A percentile compares a stretch with the other conserved stretches of the same genome.
Conservation (phyloP, 2,329 filamentous ascomycete genomes). For the Fusarium foetens region DNA sequence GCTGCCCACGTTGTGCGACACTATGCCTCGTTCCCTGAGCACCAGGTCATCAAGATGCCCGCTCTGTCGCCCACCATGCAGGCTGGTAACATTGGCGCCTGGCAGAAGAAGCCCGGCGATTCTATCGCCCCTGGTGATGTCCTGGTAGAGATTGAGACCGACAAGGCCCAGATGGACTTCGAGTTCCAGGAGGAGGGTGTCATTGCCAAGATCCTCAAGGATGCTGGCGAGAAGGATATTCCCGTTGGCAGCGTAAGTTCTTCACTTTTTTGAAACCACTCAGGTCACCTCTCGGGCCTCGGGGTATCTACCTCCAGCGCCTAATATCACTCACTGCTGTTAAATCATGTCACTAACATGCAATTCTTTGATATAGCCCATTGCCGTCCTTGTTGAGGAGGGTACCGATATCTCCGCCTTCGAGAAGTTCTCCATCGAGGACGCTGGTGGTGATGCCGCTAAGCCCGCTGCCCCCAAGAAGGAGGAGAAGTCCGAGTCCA, state of each 20-base stretch:
- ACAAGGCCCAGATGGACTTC: constrained; percentile 99
- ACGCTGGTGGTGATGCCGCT: constrained; percentile 82
- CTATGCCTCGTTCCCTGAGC: constrained; percentile 88
- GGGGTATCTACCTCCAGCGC: constrained; percentile 28
- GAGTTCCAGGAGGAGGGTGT: constrained; percentile 99
- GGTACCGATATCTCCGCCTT: constrained; percentile 88
- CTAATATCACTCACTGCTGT: neutral
- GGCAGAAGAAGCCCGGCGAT: constrained; percentile 98
- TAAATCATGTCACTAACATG: constrained; percentile 17
- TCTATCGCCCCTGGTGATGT: constrained; percentile 90
- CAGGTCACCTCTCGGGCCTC: constrained; percentile 22
- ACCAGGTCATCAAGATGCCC: constrained; percentile 97
- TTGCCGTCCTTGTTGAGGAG: constrained; percentile 94
- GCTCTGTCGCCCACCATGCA: constrained; percentile 98
- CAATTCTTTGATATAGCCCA: constrained; percentile 71
- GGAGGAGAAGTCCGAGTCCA: constrained; percentile 72
- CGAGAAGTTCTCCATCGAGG: constrained; percentile 85
- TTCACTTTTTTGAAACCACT: constrained; percentile 24
- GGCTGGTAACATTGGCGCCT: constrained; percentile 92
- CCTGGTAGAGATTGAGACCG: constrained; percentile 97
- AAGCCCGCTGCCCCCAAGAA: constrained; percentile 72
- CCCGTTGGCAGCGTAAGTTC: constrained; percentile 89
- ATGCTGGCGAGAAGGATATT: constrained; percentile 93
- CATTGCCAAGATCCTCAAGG: constrained; percentile 92
- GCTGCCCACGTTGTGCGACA: constrained; percentile 68